phyloP scores from a whole-genome alignment of 2,329 filamentous ascomycete species.

The Nectriaceae sp. region DNA sequence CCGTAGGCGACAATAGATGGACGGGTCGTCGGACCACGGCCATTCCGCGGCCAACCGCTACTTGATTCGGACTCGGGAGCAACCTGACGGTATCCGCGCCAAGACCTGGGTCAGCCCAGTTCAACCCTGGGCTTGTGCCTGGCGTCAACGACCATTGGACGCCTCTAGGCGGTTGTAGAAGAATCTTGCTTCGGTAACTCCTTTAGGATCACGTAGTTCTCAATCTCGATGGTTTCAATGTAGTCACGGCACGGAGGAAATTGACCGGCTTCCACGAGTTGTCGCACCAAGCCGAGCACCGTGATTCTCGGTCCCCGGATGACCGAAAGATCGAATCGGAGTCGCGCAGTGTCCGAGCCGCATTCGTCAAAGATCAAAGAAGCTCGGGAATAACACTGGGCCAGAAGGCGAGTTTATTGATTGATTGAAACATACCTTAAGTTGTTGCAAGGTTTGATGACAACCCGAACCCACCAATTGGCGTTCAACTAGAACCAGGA shows the following conservation, averaged over 20 bases:
- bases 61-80: constrained; percentile 5
- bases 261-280: not conserved
- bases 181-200: not conserved
- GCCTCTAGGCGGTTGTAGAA: too few species aligned
- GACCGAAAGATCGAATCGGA: not conserved
- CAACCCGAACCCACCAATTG: too few species aligned
- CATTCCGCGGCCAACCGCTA: constrained; percentile 13
- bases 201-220: not conserved
- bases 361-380: constrained; percentile 4
- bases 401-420: too few species aligned
- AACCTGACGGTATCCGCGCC: not conserved
- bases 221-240: not conserved
- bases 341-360: constrained; percentile 7
- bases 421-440: too few species aligned
- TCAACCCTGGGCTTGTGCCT: too few species aligned
- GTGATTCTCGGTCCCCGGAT: not conserved
- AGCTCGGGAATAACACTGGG: not conserved
- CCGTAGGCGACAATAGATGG: not conserved
- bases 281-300: not conserved
- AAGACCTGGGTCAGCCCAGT: not conserved
- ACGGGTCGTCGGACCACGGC: constrained; percentile 10
- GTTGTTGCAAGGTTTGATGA: too few species aligned
- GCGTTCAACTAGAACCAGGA: too few species aligned
- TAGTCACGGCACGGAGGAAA: not conserved
- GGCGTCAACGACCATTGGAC: not conserved